Percentiles rank a stretch among this genome's conserved stretches.
Conservation (phyloP, 345 rosid species). For the Eucalyptus brandiana region DNA sequence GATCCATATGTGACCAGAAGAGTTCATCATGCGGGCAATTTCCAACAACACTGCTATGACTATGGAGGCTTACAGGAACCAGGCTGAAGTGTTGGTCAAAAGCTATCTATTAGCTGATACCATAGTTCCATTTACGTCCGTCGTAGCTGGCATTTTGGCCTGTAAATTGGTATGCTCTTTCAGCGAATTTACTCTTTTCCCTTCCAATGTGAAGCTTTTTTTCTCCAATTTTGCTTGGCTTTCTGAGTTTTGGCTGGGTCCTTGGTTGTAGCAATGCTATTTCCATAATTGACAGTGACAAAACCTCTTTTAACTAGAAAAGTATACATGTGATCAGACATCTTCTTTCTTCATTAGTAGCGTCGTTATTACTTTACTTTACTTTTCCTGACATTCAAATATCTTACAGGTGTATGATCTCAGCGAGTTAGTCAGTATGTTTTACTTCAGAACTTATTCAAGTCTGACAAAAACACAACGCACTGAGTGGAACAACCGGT, state of each 20-base stretch:
- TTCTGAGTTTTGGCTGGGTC: background rate
- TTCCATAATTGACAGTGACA: background rate
- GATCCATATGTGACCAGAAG: background rate
- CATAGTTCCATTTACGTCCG: conserved; percentile 63
- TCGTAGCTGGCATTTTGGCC: conserved; percentile 59
- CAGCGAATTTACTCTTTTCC: background rate
- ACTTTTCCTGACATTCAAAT: background rate
- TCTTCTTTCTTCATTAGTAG: background rate
- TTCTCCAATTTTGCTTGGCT: background rate
- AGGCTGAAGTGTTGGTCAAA: conserved; percentile 52
- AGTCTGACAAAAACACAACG: conserved; percentile 50
- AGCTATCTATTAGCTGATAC: conserved; percentile 53
- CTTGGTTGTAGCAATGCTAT: background rate
- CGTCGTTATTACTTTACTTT: background rate
- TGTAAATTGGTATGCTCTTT: conserved; percentile 62
- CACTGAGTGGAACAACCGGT: conserved; percentile 89
- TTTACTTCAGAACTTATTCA: conserved; percentile 46
- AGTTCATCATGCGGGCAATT: conserved; percentile 1
- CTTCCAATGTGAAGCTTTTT: background rate
- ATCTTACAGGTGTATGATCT: conserved; percentile 54
- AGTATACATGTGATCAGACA: background rate
- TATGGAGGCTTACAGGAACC: conserved; percentile 52
- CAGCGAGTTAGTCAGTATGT: conserved; percentile 37
- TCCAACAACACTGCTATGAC: conserved; percentile 32
- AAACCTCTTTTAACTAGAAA: background rate